Evolutionary conservation across 2,329 filamentous ascomycete species (phyloP).

Genomic region (Sporothrix sp.): DNA sequence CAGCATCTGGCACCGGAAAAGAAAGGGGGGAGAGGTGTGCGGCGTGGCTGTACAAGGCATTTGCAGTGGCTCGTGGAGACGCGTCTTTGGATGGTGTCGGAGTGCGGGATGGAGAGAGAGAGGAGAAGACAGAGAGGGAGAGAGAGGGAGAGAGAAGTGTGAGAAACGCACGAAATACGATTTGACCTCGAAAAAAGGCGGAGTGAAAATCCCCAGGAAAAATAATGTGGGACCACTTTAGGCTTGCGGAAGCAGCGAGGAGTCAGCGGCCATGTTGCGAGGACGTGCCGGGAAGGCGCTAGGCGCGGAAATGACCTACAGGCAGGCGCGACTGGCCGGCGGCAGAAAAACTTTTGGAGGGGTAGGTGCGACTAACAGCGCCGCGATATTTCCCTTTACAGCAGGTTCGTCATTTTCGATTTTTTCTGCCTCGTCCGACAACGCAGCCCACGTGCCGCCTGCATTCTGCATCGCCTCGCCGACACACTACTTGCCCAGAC

Average conservation of each 20-base stretch:
- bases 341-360: slow-evolving; percentile 1
- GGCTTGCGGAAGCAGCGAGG: background rate
- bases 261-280: background rate
- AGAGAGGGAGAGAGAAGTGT: background rate
- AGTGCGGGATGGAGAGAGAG: slow-evolving; percentile 7
- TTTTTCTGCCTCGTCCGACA: background rate
- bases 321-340: slow-evolving; percentile 4
- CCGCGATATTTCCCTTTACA: slow-evolving; percentile 7
- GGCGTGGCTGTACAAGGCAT: slow-evolving; percentile 45
- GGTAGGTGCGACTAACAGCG: slow-evolving; percentile 9
- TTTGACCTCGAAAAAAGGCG: background rate
- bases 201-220: slow-evolving; percentile 8
- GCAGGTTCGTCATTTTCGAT: slow-evolving; percentile 6
- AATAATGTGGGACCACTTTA: background rate
- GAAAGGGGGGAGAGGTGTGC: slow-evolving; percentile 36
- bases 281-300: background rate
- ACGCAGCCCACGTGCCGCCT: background rate
- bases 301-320: too few relatives aligned
- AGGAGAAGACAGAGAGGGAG: slow-evolving; percentile 1
- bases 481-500: background rate
- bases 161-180: background rate
- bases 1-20: slow-evolving; percentile 50
- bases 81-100: slow-evolving; percentile 1
- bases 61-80: slow-evolving; percentile 27
- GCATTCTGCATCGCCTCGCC: background rate